Evolutionary conservation across 1,284 basidiomycete species (phyloP).

Genomic region (Trametes versicolor): DNA sequence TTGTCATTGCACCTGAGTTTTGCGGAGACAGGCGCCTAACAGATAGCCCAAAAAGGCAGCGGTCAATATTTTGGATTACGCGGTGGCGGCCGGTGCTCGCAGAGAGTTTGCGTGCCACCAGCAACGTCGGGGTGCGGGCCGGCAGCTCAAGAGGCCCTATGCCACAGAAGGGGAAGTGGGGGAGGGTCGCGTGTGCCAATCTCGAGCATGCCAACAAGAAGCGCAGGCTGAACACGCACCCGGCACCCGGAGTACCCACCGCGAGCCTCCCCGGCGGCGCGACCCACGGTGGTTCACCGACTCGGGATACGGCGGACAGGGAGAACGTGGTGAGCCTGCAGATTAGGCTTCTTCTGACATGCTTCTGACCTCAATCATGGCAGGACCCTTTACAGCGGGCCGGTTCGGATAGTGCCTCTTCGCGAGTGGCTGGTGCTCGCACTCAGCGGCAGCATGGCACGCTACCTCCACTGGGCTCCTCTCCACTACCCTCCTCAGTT

Average conservation of each 20-base stretch:
- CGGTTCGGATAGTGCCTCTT: not conserved
- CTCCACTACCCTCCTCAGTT: not conserved
- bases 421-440: not conserved
- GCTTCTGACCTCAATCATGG: not conserved
- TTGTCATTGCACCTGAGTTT: no score
- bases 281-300: not conserved
- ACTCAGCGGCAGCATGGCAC: not conserved
- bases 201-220: conserved; percentile 1
- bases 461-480: not conserved
- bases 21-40: not conserved
- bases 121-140: no score
- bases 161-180: not conserved
- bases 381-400: not conserved
- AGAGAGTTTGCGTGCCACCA: no score
- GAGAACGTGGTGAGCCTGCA: not conserved
- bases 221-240: not conserved
- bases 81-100: not conserved
- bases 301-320: not conserved
- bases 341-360: not conserved
- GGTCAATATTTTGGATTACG: not conserved
- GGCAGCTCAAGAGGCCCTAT: no score
- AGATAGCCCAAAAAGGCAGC: not conserved
- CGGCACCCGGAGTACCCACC: not conserved
- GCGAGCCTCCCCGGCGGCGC: not conserved
- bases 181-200: not conserved